Evolutionary conservation across 139 green algal species (phyloP), one percentile per base, ranked within the genome.

Genomic region (Coelastrella sp.): DNA sequence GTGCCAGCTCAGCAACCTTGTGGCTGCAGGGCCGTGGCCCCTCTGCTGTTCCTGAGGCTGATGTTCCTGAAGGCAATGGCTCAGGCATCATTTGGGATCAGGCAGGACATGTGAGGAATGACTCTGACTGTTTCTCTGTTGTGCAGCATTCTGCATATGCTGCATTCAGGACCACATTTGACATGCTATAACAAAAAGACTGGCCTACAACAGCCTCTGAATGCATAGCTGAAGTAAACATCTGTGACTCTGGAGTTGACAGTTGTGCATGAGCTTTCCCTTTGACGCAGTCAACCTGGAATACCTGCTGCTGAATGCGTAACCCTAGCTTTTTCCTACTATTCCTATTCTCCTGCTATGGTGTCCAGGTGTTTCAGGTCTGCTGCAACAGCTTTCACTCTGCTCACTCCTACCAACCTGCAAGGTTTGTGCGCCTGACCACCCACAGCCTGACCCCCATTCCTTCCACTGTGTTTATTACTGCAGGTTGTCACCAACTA

Each of bases 21-120:
- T 22, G 25, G 5, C n/a, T 90, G 90, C 80, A 91, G 86, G 90
- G 90, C 8, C 85, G 90, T 19, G 87, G 22, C 15, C 20, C 74
- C 22, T 73, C 56, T n/a, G 19, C 85, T 17, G 84, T 90, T 7
- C 75, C 91, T 27, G 89, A 94, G 27, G 90, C 82, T 20, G 96
- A 96, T 24, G 65, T 94, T 20, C 94, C 96, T 56, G 94, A 97
- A 87, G 96, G 96, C 84, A 98, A 98, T 74, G 96, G 96, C 80
- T 96, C 85, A 63, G 93, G 95, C 27, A 95, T 98, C 65, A 87
- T 99, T 0, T 98, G 94, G 94, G 95, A 98, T 82, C 88, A 87
- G 0, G 49, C 94, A 17, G 97, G 96, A 22, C 92, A 98, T 88
- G 82, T 88, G n/a, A 79, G 57, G 1, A 91, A 11, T 49, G 35